phyloP scores from a whole-genome alignment of 257 asterid species.

The Scutellaria galericulata region DNA sequence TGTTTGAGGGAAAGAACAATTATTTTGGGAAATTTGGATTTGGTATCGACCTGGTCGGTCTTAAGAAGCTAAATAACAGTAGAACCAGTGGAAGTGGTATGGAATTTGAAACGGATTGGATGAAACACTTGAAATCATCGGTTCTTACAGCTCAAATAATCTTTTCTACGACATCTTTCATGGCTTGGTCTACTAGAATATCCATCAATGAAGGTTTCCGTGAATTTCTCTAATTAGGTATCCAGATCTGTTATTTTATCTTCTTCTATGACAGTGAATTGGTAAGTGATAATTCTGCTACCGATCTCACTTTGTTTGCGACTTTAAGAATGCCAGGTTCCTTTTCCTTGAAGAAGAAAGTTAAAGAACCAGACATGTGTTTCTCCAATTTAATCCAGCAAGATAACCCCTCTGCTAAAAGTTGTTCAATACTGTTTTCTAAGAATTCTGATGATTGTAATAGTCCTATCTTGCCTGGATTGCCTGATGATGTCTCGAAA shows the following conservation, averaged over 20 bases:
- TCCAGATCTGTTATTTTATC: slow-evolving; percentile 4
- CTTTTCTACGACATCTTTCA: slow-evolving; percentile 50
- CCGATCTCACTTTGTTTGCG: slow-evolving; percentile 19
- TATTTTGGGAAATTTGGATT: slow-evolving; percentile 28
- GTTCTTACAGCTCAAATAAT: slow-evolving; percentile 48
- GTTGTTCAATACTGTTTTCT: slow-evolving; percentile 31
- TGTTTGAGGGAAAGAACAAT: slow-evolving; percentile 35
- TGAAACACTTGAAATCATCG: slow-evolving; percentile 45
- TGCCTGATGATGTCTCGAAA: slow-evolving; percentile 85
- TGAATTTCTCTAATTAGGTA: slow-evolving; percentile 52
- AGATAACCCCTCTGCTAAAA: slow-evolving; percentile 38
- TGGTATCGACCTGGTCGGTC: slow-evolving; percentile 24
- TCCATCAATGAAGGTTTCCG: slow-evolving; percentile 59
- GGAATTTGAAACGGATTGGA: slow-evolving; percentile 64
- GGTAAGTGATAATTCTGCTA: slow-evolving; percentile 12
- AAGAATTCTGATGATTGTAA: slow-evolving; percentile 34
- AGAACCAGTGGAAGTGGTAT: slow-evolving; percentile 48
- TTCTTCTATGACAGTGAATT: slow-evolving; percentile 7
- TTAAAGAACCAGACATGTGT: slow-evolving; percentile 47
- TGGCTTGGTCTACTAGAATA: slow-evolving; percentile 67
- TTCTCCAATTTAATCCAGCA: slow-evolving; percentile 41
- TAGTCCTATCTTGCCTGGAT: slow-evolving; percentile 69
- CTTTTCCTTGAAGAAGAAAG: slow-evolving; percentile 40
- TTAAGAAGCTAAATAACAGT: slow-evolving; percentile 34
- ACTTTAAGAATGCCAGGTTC: slow-evolving; percentile 43